These are phyloP conservation scores for Phytophthora cactorum DNA, from an alignment of 352 stramenopile species.

Conservation along the genomic window DNA sequence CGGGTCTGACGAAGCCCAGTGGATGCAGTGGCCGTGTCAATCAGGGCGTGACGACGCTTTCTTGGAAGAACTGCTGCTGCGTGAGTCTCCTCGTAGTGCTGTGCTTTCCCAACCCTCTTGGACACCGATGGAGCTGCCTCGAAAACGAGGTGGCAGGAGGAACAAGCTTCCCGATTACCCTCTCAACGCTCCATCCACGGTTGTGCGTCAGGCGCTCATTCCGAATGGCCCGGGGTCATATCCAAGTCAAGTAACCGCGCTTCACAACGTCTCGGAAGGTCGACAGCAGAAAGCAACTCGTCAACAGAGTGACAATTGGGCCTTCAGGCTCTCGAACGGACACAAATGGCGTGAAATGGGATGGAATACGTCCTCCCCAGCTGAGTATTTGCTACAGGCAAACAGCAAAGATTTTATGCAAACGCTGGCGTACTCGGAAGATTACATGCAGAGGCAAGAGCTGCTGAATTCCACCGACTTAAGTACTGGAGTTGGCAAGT, in stretches of 20 bases:
- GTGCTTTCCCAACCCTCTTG: neutral
- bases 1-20: conserved; percentile 10
- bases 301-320: conserved; percentile 13
- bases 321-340: conserved; percentile 25
- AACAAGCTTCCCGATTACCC: conserved; percentile 42
- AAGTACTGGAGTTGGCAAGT: conserved; percentile 2
- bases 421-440: conserved; percentile 69
- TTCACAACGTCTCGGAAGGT: conserved; percentile 30
- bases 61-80: conserved; percentile 49
- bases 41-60: conserved; percentile 22
- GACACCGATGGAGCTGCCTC: conserved; percentile 15
- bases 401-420: conserved; percentile 54
- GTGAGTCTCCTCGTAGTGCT: conserved; percentile 29
- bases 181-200: conserved; percentile 39
- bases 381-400: conserved; percentile 56
- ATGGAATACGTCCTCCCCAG: conserved; percentile 75
- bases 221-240: conserved; percentile 52
- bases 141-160: conserved; percentile 34
- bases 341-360: conserved; percentile 66
- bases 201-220: conserved; percentile 51
- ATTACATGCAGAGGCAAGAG: conserved; percentile 34
- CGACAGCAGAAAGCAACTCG: conserved; percentile 15
- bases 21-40: conserved; percentile 20
- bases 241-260: conserved; percentile 41
- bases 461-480: conserved; percentile 1